phyloP scores from a whole-genome alignment of 2,329 filamentous ascomycete genomes.

The Bimuria novae-zelandiae region DNA sequence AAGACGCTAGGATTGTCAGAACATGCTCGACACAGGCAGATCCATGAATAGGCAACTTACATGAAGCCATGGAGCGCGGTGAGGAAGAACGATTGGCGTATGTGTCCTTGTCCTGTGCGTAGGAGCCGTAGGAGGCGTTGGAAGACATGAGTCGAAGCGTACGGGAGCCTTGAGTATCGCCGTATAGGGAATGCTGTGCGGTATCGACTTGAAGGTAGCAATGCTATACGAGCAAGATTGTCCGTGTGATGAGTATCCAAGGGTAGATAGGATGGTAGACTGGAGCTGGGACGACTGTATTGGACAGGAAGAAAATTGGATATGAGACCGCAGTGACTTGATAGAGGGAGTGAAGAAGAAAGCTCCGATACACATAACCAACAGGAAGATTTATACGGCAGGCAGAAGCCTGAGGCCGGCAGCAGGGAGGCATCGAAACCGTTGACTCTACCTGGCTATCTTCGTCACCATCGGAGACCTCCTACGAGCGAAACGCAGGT shows the following conservation, averaged over 20 bases:
- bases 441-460: conserved; percentile 22
- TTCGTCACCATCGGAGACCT: conserved; percentile 26
- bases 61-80: conserved; percentile 17
- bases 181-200: conserved; percentile 13
- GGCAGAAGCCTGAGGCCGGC: conserved; percentile 43
- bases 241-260: background rate
- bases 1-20: conserved; percentile 24
- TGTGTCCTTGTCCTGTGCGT: conserved; percentile 27
- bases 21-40: background rate
- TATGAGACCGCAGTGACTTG: conserved; percentile 12
- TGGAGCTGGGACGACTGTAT: conserved; percentile 28
- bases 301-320: conserved; percentile 11
- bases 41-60: conserved; percentile 18
- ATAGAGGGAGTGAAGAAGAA: conserved; percentile 17
- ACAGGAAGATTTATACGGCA: conserved; percentile 34
- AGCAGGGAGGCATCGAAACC: conserved; percentile 10
- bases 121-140: conserved; percentile 29
- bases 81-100: conserved; percentile 32
- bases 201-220: conserved; percentile 14
- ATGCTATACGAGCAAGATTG: conserved; percentile 14
- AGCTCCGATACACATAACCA: conserved; percentile 10
- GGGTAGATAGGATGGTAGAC: conserved; percentile 17
- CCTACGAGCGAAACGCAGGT: conserved; percentile 30
- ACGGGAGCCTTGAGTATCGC: conserved; percentile 11
- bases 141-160: conserved; percentile 32